phyloP scores from a whole-genome alignment of 768 basidiomycete genomes.

The Tulasnella sp. region DNA sequence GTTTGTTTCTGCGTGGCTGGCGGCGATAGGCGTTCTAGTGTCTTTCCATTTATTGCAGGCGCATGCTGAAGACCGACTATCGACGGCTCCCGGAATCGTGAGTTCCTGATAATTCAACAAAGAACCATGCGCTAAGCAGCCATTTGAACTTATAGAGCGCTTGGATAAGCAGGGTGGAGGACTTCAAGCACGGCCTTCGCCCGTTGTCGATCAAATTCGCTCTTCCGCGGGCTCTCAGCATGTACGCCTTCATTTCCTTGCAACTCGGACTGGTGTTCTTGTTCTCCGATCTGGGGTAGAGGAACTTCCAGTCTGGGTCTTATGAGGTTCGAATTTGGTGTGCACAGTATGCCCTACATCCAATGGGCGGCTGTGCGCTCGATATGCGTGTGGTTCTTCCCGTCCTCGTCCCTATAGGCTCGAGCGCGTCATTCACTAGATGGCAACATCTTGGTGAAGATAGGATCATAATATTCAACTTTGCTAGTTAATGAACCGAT shows the following conservation, averaged over 20 bases:
- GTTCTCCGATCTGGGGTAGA: not conserved
- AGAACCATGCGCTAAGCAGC: too few species aligned
- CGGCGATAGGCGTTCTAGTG: not conserved
- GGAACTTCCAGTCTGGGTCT: not conserved
- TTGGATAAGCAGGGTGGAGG: constrained; percentile 15
- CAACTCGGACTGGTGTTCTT: not conserved
- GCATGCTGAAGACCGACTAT: not conserved
- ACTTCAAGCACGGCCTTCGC: constrained; percentile 12
- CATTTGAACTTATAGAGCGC: constrained; percentile 1
- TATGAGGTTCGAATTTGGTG: too few species aligned
- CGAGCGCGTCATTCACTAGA: too few species aligned
- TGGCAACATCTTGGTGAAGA: too few species aligned
- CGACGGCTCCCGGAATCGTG: constrained; percentile 16
- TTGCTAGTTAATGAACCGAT: too few species aligned
- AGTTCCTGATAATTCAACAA: not conserved
- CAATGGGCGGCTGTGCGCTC: too few species aligned
- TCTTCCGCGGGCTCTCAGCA: constrained; percentile 7
- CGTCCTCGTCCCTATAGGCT: too few species aligned
- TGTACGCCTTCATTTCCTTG: constrained; percentile 1
- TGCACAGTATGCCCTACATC: too few species aligned
- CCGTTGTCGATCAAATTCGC: constrained; percentile 16
- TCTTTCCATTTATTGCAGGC: not conserved
- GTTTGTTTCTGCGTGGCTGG: not conserved
- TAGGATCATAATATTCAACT: too few species aligned
- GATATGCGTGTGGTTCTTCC: too few species aligned